Evolutionary conservation across 495 filamentous ascomycete species (phyloP).

Genomic region (Penicillium bialowiezense): DNA sequence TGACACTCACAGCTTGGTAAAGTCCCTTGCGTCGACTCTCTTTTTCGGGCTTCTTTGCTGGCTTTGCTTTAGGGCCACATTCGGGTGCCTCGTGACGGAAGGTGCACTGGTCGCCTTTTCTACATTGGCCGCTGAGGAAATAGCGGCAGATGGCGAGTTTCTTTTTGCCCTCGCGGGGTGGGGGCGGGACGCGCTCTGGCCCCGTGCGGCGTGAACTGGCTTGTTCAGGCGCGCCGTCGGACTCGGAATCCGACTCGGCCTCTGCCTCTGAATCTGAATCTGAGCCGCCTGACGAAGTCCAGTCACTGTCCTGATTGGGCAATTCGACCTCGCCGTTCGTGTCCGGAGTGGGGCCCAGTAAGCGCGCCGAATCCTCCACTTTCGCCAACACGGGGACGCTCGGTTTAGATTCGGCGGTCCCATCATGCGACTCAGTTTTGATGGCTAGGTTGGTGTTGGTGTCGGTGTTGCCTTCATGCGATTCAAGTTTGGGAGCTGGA

Average conservation of each 20-base stretch:
- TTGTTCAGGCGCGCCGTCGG: constrained; percentile 43
- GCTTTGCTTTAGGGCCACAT: constrained; percentile 30
- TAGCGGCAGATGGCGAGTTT: constrained; percentile 36
- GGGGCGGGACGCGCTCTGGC: constrained; percentile 42
- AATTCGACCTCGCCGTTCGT: constrained; percentile 9
- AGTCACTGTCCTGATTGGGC: constrained; percentile 26
- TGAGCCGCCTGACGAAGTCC: constrained; percentile 37
- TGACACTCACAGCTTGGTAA: constrained; percentile 48
- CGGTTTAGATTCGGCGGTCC: not conserved
- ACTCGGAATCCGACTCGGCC: constrained; percentile 26
- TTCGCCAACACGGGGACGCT: not conserved
- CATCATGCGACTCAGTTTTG: not conserved
- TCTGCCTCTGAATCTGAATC: constrained; percentile 27
- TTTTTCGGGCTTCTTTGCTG: constrained; percentile 30
- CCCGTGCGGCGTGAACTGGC: constrained; percentile 37
- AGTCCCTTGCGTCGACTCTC: constrained; percentile 41
- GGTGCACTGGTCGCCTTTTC: constrained; percentile 42
- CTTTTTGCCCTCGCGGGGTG: constrained; percentile 38
- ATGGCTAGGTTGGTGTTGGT: not conserved
- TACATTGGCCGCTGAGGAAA: constrained; percentile 46
- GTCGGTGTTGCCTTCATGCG: not conserved
- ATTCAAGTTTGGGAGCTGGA: not conserved
- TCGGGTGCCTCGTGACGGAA: constrained; percentile 43
- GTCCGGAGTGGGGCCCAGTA: not conserved
- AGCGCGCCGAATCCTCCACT: too few relatives aligned